Evolutionary conservation across 1,284 basidiomycete species (phyloP).

Genomic region (Apiotrichum veenhuisii): DNA sequence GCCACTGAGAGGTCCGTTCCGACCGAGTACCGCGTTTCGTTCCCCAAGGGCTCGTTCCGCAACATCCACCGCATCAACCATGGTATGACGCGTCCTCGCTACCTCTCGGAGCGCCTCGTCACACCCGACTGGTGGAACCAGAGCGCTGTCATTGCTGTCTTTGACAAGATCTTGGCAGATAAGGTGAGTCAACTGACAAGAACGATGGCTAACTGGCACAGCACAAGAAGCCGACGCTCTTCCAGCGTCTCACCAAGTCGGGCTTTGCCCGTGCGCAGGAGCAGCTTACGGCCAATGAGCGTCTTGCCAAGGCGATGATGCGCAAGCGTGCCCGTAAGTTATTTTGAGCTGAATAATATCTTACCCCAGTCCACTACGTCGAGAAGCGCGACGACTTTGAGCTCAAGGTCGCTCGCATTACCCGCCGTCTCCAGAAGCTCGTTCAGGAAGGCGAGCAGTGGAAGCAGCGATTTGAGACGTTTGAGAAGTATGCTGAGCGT

Average conservation of each 20-base stretch:
- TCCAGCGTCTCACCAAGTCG: constrained; percentile 72
- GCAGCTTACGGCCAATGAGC: constrained; percentile 70
- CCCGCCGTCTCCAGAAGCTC: constrained; percentile 49
- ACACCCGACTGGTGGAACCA: constrained; percentile 92
- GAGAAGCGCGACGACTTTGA: constrained; percentile 87
- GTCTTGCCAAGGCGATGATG: constrained; percentile 76
- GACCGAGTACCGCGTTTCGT: constrained; percentile 86
- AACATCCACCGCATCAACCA: constrained; percentile 45
- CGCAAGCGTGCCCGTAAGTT: constrained; percentile 52
- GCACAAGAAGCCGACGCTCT: constrained; percentile 82
- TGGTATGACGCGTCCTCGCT: constrained; percentile 26
- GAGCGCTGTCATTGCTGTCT: constrained; percentile 78
- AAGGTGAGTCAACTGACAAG: constrained; percentile 62
- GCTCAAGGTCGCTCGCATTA: constrained; percentile 59
- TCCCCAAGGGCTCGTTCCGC: constrained; percentile 68
- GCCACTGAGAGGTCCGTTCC: constrained; percentile 37
- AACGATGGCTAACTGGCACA: constrained; percentile 36
- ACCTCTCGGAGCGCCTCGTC: constrained; percentile 59
- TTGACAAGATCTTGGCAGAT: constrained; percentile 80
- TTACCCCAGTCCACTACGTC: constrained; percentile 63
- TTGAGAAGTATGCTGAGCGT: constrained; percentile 51
- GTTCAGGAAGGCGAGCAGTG: constrained; percentile 52
- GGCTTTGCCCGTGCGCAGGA: constrained; percentile 68
- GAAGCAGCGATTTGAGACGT: constrained; percentile 51
- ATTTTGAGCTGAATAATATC: not conserved